Conservation (phyloP, 495 filamentous ascomycete genomes). For the Lophiotrema nucula region DNA sequence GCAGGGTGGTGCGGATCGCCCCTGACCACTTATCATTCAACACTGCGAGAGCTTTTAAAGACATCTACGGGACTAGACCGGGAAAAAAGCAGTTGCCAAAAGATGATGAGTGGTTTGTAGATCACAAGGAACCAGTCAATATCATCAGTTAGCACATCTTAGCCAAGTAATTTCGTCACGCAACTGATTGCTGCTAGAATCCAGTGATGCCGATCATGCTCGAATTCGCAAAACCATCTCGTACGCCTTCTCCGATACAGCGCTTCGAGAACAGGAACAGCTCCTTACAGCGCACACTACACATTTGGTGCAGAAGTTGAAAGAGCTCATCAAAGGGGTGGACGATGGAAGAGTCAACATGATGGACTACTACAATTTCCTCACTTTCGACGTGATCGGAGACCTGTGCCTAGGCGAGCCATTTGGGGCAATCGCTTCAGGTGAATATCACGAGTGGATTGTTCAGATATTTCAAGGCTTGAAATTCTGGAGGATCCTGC, state of each 20-base stretch:
- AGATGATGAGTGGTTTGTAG: conserved; percentile 5
- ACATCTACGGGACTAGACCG: conserved; percentile 3
- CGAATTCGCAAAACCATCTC: conserved; percentile 7
- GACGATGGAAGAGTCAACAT: conserved; percentile 18
- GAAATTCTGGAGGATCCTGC: conserved; percentile 11
- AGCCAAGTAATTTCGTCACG: not conserved
- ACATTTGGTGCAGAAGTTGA: not conserved
- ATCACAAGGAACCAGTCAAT: conserved; percentile 7
- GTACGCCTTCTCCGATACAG: conserved; percentile 18
- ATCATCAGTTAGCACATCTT: not conserved
- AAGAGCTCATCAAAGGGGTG: not conserved
- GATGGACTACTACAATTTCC: conserved; percentile 16
- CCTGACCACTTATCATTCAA: conserved; percentile 8
- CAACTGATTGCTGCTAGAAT: not conserved
- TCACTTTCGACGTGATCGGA: conserved; percentile 20
- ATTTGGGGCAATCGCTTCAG: conserved; percentile 8
- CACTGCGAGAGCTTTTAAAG: conserved; percentile 2
- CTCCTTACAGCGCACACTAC: not conserved
- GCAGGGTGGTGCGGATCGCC: conserved; percentile 8
- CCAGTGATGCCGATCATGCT: conserved; percentile 16
- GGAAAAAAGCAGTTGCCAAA: conserved; percentile 7
- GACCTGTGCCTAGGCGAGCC: conserved; percentile 21
- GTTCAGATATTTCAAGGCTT: conserved; percentile 7
- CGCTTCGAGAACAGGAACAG: conserved; percentile 14
- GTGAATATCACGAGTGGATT: conserved; percentile 17